Percentiles rank a stretch among this genome's conserved stretches.
phyloP scores from a whole-genome alignment of 495 filamentous ascomycete genomes.

The Choiromyces venosus region DNA sequence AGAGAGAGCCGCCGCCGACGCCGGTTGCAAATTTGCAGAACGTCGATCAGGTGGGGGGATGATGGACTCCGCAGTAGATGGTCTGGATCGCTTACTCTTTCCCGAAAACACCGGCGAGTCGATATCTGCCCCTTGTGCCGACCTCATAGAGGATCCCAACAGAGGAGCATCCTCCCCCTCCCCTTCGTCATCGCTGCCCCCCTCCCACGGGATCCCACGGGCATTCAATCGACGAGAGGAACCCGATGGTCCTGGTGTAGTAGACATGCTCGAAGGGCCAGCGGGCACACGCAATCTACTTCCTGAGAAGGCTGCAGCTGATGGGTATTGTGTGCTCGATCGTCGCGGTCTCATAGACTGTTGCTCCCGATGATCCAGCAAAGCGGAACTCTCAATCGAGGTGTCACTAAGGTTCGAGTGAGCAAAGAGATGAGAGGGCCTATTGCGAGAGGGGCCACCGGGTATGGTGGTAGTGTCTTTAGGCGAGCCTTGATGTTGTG shows the following conservation, averaged over 20 bases:
- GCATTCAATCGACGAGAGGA: constrained; percentile 22
- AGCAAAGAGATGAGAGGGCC: constrained; percentile 15
- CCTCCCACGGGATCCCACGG: constrained; percentile 23
- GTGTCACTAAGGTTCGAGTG: constrained; percentile 62
- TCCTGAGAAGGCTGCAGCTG: constrained; percentile 25
- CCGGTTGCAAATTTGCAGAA: neutral
- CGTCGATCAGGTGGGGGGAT: neutral
- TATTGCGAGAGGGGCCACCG: neutral
- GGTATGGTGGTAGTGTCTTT: constrained; percentile 6
- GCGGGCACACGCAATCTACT: neutral
- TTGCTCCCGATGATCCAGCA: constrained; percentile 78
- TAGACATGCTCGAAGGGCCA: constrained; percentile 19
- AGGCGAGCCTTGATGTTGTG: neutral
- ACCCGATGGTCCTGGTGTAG: constrained; percentile 17
- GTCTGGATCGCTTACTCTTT: constrained; percentile 25
- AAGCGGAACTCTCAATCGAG: constrained; percentile 72
- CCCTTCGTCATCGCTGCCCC: constrained; percentile 41
- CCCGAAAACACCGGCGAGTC: constrained; percentile 24
- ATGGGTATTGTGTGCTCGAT: constrained; percentile 39
- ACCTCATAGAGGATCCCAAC: constrained; percentile 44
- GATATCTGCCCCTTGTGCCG: constrained; percentile 15
- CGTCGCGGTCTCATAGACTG: constrained; percentile 64
- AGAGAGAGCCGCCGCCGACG: constrained; percentile 4
- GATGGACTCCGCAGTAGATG: constrained; percentile 25
- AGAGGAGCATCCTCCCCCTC: constrained; percentile 57